Base-by-base conservation (phyloP, 768 basidiomycete species). In the Pulveroboletus ravenelii region DNA sequence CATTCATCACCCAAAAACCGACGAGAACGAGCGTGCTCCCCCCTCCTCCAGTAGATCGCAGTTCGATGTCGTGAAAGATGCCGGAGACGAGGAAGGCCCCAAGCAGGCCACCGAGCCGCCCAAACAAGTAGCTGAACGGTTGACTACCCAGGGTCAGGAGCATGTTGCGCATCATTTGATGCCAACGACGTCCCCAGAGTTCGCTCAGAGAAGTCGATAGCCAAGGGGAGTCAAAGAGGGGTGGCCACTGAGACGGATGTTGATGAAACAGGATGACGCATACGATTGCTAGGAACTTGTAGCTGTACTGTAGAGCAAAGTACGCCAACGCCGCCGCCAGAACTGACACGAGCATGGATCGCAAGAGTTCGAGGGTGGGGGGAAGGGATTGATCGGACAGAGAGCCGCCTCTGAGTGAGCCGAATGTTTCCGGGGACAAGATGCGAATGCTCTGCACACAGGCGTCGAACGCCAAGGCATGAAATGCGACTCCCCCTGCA, bases 141-240 rank as follows among this genome's bases (percentile, higher is more conserved):
- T 64, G 67, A 2, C 67, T 71, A 3, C 83, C 84, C 23, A 79
- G 56, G 1, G 64, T 62, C 45, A 84, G 61, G 54, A 87, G 80
- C n/a, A 70, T 58, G 41, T 80, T 73, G 2, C 85, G 75, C 62
- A 85, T 80, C 14, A 81, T 48, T 53, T 85, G 84, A 57, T 88
- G 86, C 85, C 85, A 87, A 25, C 80, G 71, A 42, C 55, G 63
- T 0, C 77, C 71, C 86, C 86, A 88, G 40, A 84, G 77, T 7
- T 85, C 77, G 36, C 71, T 68, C 41, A 87, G 59, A 7, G 83
- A 85, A 3, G 78, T 78, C 10, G 80, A 64, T 23, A 59, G 41
- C 77, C 79, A 87, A 3, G 85, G 86, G 6, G 67, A 38, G 47
- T 78, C 65, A 65, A 85, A 86, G 5, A 80, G 48, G 1, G 82